phyloP scores from a whole-genome alignment of 1,139 yeast species.

The Geotrichum fermentans region DNA sequence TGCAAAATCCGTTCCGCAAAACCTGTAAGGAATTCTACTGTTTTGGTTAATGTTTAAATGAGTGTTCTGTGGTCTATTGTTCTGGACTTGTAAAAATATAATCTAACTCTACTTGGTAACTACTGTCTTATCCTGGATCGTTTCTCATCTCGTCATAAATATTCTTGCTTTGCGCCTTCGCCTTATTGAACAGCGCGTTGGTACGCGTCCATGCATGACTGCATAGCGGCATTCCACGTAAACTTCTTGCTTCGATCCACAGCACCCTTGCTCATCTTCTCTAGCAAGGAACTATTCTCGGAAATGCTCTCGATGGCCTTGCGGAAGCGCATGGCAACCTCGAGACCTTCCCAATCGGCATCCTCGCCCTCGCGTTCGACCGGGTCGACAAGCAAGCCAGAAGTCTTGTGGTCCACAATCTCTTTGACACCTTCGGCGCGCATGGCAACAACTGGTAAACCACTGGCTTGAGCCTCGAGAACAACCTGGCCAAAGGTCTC shows the following conservation, averaged over 20 bases:
- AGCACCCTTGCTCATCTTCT: conserved; percentile 20
- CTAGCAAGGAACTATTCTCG: conserved; percentile 8
- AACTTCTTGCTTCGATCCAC: conserved; percentile 17
- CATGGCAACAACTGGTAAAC: conserved; percentile 25
- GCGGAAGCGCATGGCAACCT: conserved; percentile 10
- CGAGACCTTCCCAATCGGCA: not conserved
- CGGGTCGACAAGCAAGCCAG: conserved; percentile 20
- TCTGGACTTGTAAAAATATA: too few relatives aligned
- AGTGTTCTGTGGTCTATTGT: too few relatives aligned
- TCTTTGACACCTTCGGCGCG: conserved; percentile 23
- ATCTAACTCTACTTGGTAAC: too few relatives aligned
- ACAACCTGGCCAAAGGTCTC: conserved; percentile 28
- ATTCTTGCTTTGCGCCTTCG: too few relatives aligned
- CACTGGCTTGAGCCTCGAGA: conserved; percentile 26
- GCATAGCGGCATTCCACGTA: conserved; percentile 22
- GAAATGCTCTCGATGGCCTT: conserved; percentile 15
- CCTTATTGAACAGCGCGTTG: not conserved
- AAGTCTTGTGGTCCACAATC: conserved; percentile 18
- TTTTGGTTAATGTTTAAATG: too few relatives aligned
- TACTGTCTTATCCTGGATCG: too few relatives aligned
- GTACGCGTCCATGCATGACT: conserved; percentile 20
- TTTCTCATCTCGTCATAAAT: too few relatives aligned
- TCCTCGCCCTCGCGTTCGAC: not conserved
- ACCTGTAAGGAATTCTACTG: too few relatives aligned
- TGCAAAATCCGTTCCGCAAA: too few relatives aligned